Conservation (phyloP, 1,284 basidiomycete genomes). For the Apiotrichum porosum region DNA sequence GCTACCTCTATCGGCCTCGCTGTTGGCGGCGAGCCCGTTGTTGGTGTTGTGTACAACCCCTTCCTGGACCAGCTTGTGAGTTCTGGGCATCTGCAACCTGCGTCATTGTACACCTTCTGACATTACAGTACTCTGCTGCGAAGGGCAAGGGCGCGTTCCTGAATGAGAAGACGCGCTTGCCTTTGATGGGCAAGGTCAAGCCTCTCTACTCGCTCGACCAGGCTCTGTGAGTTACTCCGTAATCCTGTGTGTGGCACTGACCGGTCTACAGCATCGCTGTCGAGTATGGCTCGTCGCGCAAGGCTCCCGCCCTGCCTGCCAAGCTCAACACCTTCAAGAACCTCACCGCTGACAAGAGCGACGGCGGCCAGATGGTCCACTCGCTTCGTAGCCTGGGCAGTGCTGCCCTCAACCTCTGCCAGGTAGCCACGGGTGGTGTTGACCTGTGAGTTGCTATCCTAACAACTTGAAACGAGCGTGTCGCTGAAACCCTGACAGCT, state of each 20-base stretch:
- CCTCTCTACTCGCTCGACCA: constrained; percentile 69
- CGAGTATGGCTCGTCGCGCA: constrained; percentile 78
- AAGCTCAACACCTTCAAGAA: constrained; percentile 70
- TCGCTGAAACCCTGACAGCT: too few species aligned
- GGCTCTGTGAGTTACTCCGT: constrained; percentile 54
- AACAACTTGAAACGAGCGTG: too few species aligned
- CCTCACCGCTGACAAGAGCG: constrained; percentile 67
- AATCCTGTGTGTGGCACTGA: fast-evolving
- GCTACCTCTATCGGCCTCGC: constrained; percentile 90
- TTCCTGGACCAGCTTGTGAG: constrained; percentile 73
- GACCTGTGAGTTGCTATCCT: constrained; percentile 68
- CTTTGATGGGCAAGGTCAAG: constrained; percentile 67
- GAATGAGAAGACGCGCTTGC: constrained; percentile 57
- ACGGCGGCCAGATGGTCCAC: constrained; percentile 80
- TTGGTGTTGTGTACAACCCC: constrained; percentile 90
- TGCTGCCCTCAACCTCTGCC: constrained; percentile 75
- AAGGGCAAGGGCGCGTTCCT: constrained; percentile 77
- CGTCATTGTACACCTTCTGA: too few species aligned
- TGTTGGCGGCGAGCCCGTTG: constrained; percentile 68
- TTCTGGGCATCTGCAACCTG: too few species aligned
- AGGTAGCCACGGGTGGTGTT: constrained; percentile 76
- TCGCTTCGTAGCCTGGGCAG: constrained; percentile 77
- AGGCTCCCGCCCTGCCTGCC: constrained; percentile 63
- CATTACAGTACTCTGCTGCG: constrained; percentile 63
- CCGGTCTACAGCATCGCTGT: constrained; percentile 57